Evolutionary conservation across 768 basidiomycete species (phyloP), one percentile per base, ranked within the genome.

Genomic region (Harrya chromipes): DNA sequence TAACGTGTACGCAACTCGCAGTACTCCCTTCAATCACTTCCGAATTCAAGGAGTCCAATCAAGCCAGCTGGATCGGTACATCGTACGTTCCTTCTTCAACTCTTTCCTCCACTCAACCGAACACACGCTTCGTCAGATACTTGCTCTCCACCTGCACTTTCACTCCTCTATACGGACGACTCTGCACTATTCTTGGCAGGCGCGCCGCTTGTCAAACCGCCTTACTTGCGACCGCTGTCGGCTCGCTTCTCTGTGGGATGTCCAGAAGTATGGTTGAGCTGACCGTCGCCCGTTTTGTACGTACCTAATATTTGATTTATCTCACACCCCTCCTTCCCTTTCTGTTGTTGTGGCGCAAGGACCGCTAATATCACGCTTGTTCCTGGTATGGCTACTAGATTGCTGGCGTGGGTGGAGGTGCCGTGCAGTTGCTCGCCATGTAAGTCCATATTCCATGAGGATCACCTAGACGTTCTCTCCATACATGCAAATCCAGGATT

Each of bases 131-230:
- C 38, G 4, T 49, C 38, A 56, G 50, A 24, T 90, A 87, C 65
- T 69, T 90, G 8, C 77, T 90, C 13, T 84, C 88, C 4, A 85
- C 80, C 4, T 87, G 84, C 64, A 86, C 87, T 3, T 90, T 90
- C 54, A 90, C 88, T 0, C 88, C 86, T 0, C 72, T 90, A 6
- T 90, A 90, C 60, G 88, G 88, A 20, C 79, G 87, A 4, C 72
- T 91, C 6, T 85, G 80, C 54, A 84, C 86, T 61, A 84, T 85
- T 10, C 66, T 90, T 63, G 88, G 88, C 6, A 70, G 88, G 14
- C 74, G 79, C 43, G 79, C 78, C 11, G 87, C 87, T 4, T 84
- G 82, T 58, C 83, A 82, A 48, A 70, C 73, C 0, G 87, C 87
- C 1, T 66, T 89, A 1, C 51, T 77, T 6, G 82, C 85, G 46